Conservation (phyloP, 2,329 filamentous ascomycete genomes). For the Penicillium glabrum region DNA sequence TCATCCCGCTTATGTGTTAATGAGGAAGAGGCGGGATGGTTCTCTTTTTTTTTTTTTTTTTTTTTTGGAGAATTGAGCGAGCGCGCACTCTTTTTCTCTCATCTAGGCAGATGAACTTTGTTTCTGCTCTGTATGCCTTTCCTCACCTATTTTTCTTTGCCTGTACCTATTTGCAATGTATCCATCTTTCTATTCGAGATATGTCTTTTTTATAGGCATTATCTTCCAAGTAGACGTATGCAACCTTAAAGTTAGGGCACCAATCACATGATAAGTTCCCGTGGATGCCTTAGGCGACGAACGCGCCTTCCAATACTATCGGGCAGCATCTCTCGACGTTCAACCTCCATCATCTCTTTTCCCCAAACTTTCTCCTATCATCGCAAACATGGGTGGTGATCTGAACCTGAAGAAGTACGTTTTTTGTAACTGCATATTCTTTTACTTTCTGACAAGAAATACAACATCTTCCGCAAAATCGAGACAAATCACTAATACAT, state of each 20-base stretch:
- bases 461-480: neutral
- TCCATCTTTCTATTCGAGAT: constrained; percentile 2
- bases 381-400: constrained; percentile 79
- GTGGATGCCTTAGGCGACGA: neutral
- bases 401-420: constrained; percentile 82
- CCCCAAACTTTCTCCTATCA: constrained; percentile 14
- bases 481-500: constrained; percentile 15
- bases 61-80: constrained; percentile 24
- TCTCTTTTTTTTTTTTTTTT: constrained; percentile 5
- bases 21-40: constrained; percentile 16
- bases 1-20: constrained; percentile 21
- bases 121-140: constrained; percentile 10
- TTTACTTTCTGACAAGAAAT: neutral
- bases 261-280: constrained; percentile 2
- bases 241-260: neutral
- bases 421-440: neutral
- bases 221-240: neutral
- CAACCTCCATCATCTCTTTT: constrained; percentile 1
- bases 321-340: constrained; percentile 2
- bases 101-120: constrained; percentile 14
- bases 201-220: neutral
- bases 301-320: constrained; percentile 4
- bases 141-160: constrained; percentile 8
- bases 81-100: constrained; percentile 20
- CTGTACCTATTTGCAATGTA: constrained; percentile 20